Evolutionary conservation across 768 basidiomycete species (phyloP).

Genomic region (Obba rivulosa): DNA sequence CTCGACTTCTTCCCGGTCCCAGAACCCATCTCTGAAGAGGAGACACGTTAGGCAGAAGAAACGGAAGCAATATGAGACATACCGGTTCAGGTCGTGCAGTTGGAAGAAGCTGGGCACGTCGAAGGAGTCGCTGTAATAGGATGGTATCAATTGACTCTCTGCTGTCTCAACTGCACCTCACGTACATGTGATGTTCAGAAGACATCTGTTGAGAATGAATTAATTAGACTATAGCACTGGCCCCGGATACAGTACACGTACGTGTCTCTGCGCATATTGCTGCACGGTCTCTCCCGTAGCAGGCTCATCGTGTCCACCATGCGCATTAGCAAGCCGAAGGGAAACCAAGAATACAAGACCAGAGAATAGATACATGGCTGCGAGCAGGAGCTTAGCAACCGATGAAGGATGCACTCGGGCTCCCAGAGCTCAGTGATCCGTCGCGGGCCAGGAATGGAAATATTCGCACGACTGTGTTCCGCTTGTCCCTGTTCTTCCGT

Average conservation of each 20-base stretch:
- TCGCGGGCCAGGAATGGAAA: too few species aligned
- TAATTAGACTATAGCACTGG: too few species aligned
- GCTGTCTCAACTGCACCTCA: background rate
- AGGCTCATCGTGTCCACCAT: slow-evolving; percentile 51
- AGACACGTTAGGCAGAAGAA: background rate
- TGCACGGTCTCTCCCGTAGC: slow-evolving; percentile 58
- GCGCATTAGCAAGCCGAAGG: slow-evolving; percentile 34
- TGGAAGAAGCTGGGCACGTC: slow-evolving; percentile 89
- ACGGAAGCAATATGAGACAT: slow-evolving; percentile 14
- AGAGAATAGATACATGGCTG: slow-evolving; percentile 42
- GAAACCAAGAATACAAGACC: slow-evolving; percentile 34
- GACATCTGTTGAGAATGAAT: slow-evolving; percentile 58
- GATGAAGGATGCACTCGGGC: too few species aligned
- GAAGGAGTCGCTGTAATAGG: slow-evolving; percentile 61
- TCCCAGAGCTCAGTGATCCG: too few species aligned
- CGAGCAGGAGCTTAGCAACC: background rate
- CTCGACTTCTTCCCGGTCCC: slow-evolving; percentile 87
- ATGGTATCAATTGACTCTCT: background rate
- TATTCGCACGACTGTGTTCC: too few species aligned
- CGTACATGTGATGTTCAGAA: slow-evolving; percentile 81
- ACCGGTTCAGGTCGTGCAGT: slow-evolving; percentile 89
- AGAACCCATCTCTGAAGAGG: slow-evolving; percentile 60
- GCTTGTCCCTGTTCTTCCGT: too few species aligned
- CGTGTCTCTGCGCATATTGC: slow-evolving; percentile 87
- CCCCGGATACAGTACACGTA: slow-evolving; percentile 38